These are phyloP conservation scores for Nigrospora sphaerica DNA, from an alignment of 2,329 filamentous ascomycete genomes.

Conservation along the genomic window DNA sequence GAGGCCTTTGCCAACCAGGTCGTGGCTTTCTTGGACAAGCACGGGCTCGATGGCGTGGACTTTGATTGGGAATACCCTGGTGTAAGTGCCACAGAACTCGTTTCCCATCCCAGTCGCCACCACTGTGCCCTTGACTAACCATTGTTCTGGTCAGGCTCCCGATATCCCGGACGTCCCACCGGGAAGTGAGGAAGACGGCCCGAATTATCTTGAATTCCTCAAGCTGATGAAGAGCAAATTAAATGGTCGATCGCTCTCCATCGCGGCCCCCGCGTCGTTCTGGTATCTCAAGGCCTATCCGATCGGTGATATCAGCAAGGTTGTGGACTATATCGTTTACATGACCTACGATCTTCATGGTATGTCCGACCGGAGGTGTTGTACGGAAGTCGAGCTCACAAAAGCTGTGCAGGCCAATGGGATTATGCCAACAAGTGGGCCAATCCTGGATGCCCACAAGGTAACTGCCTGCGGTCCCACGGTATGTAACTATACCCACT, in stretches of 20 bases:
- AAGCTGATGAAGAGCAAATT: conserved; percentile 5
- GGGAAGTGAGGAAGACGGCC: conserved; percentile 4
- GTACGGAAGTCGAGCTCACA: no score
- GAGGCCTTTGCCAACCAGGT: conserved; percentile 6
- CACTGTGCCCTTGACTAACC: no score
- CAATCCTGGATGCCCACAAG: conserved; percentile 1
- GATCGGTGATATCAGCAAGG: conserved; percentile 19
- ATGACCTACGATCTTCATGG: conserved; percentile 30
- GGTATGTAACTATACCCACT: no score
- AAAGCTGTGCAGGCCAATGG: no score
- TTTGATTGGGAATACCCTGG: conserved; percentile 11
- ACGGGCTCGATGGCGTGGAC: conserved; percentile 10
- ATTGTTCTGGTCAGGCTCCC: no score
- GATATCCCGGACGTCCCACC: conserved; percentile 1
- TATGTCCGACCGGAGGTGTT: no score
- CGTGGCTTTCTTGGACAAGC: conserved; percentile 5
- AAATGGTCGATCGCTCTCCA: conserved; percentile 20
- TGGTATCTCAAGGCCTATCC: conserved; percentile 31
- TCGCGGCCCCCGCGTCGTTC: conserved; percentile 29
- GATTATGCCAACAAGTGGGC: conserved; percentile 1
- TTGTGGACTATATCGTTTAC: conserved; percentile 26
- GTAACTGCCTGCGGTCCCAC: conserved; percentile 23
- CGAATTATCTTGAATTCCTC: conserved; percentile 8
- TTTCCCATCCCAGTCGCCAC: no score
- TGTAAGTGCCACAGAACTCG: no score